Evolutionary conservation across 2,329 filamentous ascomycete species (phyloP).

Genomic region (Dothiorella sarmentorum): DNA sequence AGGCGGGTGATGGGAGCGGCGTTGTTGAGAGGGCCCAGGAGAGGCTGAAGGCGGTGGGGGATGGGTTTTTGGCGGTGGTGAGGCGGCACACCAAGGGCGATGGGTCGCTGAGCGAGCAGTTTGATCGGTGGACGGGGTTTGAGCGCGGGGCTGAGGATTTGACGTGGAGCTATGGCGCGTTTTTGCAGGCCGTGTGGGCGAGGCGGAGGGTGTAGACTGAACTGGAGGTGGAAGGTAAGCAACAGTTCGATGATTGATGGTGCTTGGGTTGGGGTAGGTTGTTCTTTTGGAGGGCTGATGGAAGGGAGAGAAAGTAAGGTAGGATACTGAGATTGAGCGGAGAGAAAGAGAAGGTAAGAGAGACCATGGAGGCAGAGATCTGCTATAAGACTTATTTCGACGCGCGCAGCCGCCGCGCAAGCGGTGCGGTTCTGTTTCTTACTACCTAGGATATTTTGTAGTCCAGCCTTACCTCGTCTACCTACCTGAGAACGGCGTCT

Average conservation of each 20-base stretch:
- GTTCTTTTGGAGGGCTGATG: neutral
- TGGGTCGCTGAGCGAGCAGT: slow-evolving; percentile 44
- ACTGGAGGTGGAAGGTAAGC: neutral
- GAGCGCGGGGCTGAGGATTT: slow-evolving; percentile 42
- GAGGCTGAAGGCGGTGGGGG: slow-evolving; percentile 34
- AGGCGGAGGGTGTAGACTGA: slow-evolving; percentile 23
- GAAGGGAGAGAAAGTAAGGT: neutral
- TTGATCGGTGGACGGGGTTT: slow-evolving; percentile 39
- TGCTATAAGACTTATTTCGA: too few relatives aligned
- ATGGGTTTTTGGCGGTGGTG: slow-evolving; percentile 42
- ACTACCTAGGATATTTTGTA: too few relatives aligned
- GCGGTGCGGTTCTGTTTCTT: too few relatives aligned
- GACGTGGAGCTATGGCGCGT: slow-evolving; percentile 47
- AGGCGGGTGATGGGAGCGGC: slow-evolving; percentile 22
- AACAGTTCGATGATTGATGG: neutral
- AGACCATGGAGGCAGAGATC: too few relatives aligned
- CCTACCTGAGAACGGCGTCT: too few relatives aligned
- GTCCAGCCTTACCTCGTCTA: too few relatives aligned
- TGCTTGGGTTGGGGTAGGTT: neutral
- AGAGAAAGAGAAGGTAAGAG: too few relatives aligned
- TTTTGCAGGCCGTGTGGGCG: slow-evolving; percentile 39
- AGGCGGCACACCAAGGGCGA: slow-evolving; percentile 37
- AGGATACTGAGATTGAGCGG: too few relatives aligned
- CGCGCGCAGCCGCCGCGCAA: too few relatives aligned
- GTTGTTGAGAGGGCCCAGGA: slow-evolving; percentile 27